phyloP scores from a whole-genome alignment of 2,329 filamentous ascomycete genomes.

The Neurospora crassa region DNA sequence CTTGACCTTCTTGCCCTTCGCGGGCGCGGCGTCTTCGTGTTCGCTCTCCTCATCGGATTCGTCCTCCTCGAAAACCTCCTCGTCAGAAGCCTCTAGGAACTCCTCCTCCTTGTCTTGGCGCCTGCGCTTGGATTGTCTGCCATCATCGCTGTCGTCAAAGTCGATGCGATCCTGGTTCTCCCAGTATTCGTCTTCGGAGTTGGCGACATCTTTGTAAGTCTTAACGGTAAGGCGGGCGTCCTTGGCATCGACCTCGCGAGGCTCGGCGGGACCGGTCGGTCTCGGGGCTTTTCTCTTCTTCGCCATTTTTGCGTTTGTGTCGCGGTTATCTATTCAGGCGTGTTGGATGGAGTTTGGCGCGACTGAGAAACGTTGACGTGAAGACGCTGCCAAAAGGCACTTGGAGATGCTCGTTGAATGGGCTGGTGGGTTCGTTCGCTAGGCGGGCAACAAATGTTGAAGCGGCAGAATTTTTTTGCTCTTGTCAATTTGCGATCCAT shows the following conservation, averaged over 20 bases:
- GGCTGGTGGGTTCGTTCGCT: background rate
- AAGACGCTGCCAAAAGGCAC: background rate
- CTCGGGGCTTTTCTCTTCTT: conserved; percentile 63
- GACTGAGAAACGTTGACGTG: background rate
- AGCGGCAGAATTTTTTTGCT: background rate
- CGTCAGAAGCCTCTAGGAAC: conserved; percentile 50
- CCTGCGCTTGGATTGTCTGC: conserved; percentile 66
- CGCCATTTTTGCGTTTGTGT: conserved; percentile 35
- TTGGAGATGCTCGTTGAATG: background rate
- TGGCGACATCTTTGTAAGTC: conserved; percentile 75
- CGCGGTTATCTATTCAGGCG: background rate
- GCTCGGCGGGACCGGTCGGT: conserved; percentile 36
- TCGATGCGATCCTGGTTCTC: conserved; percentile 77
- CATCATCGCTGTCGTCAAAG: conserved; percentile 64
- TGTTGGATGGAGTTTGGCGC: background rate
- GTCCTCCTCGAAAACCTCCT: conserved; percentile 37
- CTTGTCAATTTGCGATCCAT: background rate
- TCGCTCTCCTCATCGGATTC: conserved; percentile 18
- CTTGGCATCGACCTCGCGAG: conserved; percentile 43
- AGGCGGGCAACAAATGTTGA: background rate
- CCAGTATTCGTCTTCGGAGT: conserved; percentile 92
- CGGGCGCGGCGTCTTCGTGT: conserved; percentile 15
- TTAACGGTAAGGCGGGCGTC: conserved; percentile 54
- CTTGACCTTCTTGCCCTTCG: conserved; percentile 19
- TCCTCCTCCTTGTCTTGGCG: conserved; percentile 58